A percentile compares a stretch with the other conserved stretches of the same genome.
phyloP scores from a whole-genome alignment of 1,284 basidiomycete genomes.

The Ustilago curta region DNA sequence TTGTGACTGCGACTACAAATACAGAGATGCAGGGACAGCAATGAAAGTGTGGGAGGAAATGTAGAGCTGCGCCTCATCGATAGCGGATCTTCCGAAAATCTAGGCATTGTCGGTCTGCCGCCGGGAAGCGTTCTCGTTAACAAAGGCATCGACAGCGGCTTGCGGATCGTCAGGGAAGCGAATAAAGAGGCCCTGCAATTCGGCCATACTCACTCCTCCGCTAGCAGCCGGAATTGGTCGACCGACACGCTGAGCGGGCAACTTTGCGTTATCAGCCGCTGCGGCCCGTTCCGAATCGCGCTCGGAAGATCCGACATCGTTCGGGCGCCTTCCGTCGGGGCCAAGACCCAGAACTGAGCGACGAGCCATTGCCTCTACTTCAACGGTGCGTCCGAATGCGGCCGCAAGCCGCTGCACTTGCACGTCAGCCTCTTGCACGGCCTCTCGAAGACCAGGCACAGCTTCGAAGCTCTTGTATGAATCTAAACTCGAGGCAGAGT shows the following conservation, averaged over 20 bases:
- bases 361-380: constrained; percentile 33
- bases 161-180: constrained; percentile 63
- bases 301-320: constrained; percentile 1
- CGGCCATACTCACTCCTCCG: constrained; percentile 69
- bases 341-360: constrained; percentile 44
- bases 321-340: constrained; percentile 26
- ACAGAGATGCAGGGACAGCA: constrained; percentile 1
- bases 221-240: constrained; percentile 50
- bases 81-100: constrained; percentile 1
- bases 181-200: constrained; percentile 68
- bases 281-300: too few relatives aligned
- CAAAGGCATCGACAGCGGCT: constrained; percentile 58
- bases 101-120: constrained; percentile 12
- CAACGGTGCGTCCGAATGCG: constrained; percentile 41
- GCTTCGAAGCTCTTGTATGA: constrained; percentile 35
- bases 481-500: background rate
- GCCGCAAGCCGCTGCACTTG: constrained; percentile 34
- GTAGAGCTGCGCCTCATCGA: background rate
- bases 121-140: constrained; percentile 21
- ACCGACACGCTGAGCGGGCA: constrained; percentile 13
- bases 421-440: constrained; percentile 26
- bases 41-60: background rate
- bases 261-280: background rate
- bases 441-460: constrained; percentile 25
- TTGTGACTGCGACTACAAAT: background rate